Evolutionary conservation across 2,329 filamentous ascomycete species (phyloP).

Genomic region (Colletotrichum lentis): DNA sequence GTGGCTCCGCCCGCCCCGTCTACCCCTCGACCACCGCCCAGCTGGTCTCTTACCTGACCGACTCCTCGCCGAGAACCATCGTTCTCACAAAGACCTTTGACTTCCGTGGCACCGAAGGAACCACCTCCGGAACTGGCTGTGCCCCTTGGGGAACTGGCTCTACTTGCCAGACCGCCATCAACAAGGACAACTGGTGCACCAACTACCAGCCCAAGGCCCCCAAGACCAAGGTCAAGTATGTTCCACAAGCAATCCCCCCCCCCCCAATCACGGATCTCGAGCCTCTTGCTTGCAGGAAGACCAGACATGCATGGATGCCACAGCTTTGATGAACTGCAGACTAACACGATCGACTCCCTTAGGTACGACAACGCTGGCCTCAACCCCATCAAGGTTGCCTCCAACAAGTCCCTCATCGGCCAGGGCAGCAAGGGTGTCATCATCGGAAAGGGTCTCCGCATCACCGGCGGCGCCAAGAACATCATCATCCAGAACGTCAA

Average conservation of each 20-base stretch:
- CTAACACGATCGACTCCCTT: background rate
- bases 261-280: no score
- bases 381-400: conserved; percentile 60
- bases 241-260: background rate
- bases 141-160: conserved; percentile 49
- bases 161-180: conserved; percentile 66
- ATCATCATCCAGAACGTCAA: conserved; percentile 64
- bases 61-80: conserved; percentile 63
- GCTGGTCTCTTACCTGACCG: conserved; percentile 66
- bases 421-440: conserved; percentile 62
- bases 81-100: conserved; percentile 65
- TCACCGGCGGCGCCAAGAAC: conserved; percentile 57
- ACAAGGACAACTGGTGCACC: conserved; percentile 65
- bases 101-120: conserved; percentile 51
- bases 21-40: conserved; percentile 63
- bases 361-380: conserved; percentile 61
- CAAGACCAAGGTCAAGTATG: conserved; percentile 50
- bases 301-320: no score
- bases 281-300: background rate
- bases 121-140: conserved; percentile 5
- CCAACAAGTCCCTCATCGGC: conserved; percentile 67
- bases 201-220: conserved; percentile 65
- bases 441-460: conserved; percentile 64
- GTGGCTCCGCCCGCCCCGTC: conserved; percentile 61
- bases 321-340: no score